Evolutionary conservation across 2,329 filamentous ascomycete species (phyloP).

Genomic region (Cladosporium sp.): DNA sequence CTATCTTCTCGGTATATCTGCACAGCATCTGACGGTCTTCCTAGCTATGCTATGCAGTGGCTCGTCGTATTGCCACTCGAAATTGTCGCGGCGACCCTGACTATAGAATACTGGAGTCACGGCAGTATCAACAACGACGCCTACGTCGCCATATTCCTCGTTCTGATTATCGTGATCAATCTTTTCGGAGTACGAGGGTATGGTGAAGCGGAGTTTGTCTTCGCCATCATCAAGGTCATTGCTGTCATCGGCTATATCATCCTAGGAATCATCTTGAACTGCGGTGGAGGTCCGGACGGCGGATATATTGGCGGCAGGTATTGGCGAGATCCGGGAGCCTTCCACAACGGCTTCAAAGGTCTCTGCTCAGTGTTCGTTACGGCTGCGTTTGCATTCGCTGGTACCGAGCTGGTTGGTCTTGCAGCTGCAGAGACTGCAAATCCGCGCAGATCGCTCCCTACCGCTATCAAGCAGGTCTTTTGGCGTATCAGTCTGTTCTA

Average conservation of each 20-base stretch:
- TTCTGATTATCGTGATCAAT: constrained; percentile 28
- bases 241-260: constrained; percentile 62
- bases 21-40: constrained; percentile 10
- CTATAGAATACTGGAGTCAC: constrained; percentile 30
- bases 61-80: constrained; percentile 32
- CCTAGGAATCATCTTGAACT: constrained; percentile 57
- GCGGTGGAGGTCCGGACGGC: constrained; percentile 51
- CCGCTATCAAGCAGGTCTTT: constrained; percentile 33
- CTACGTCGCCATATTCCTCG: constrained; percentile 32
- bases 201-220: constrained; percentile 34
- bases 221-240: constrained; percentile 34
- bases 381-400: constrained; percentile 59
- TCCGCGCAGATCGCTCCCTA: constrained; percentile 43
- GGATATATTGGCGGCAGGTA: constrained; percentile 59
- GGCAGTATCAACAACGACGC: constrained; percentile 28
- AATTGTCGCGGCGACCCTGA: constrained; percentile 30
- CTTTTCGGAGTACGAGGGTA: constrained; percentile 33
- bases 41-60: constrained; percentile 32
- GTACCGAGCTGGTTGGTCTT: constrained; percentile 60
- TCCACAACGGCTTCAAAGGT: constrained; percentile 59
- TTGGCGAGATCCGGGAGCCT: constrained; percentile 34
- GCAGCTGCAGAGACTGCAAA: constrained; percentile 51
- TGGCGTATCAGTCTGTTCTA: constrained; percentile 34
- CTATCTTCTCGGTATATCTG: neutral
- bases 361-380: constrained; percentile 62